These are phyloP conservation scores for Microbotryum scabiosae DNA, from an alignment of 1,284 basidiomycete species.

Conservation along the genomic window DNA sequence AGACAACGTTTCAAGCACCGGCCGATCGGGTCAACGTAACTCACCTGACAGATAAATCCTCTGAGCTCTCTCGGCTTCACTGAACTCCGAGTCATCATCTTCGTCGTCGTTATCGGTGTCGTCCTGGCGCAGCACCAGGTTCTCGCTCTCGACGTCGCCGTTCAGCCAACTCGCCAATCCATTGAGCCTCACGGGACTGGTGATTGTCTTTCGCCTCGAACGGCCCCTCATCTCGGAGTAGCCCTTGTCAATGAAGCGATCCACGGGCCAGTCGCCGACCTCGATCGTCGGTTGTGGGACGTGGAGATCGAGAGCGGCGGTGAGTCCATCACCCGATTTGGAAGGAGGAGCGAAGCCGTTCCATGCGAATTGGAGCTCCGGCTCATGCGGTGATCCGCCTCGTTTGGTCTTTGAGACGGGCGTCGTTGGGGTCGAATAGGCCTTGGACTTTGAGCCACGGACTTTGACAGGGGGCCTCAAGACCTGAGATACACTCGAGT, in stretches of 20 bases:
- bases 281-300: slow-evolving; percentile 10
- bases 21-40: neutral
- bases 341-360: slow-evolving; percentile 5
- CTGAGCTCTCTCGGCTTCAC: neutral
- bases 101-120: slow-evolving; percentile 23
- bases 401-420: slow-evolving; percentile 16
- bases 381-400: slow-evolving; percentile 17
- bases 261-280: neutral
- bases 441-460: too few species aligned
- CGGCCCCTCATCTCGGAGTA: neutral
- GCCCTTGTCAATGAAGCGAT: neutral
- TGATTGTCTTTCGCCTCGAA: neutral
- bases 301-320: slow-evolving; percentile 16
- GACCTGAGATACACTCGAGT: too few species aligned
- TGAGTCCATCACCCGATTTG: slow-evolving; percentile 6
- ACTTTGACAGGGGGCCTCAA: too few species aligned
- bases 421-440: neutral
- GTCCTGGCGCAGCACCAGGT: neutral
- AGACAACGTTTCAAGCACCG: neutral
- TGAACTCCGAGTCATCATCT: slow-evolving; percentile 16
- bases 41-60: slow-evolving; percentile 23
- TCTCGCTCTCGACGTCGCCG: neutral
- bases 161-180: neutral
- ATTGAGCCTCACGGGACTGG: neutral
- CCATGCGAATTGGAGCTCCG: neutral